These are phyloP conservation scores for Pythium dissotocum DNA, from an alignment of 352 stramenopile species.

Conservation along the genomic window DNA sequence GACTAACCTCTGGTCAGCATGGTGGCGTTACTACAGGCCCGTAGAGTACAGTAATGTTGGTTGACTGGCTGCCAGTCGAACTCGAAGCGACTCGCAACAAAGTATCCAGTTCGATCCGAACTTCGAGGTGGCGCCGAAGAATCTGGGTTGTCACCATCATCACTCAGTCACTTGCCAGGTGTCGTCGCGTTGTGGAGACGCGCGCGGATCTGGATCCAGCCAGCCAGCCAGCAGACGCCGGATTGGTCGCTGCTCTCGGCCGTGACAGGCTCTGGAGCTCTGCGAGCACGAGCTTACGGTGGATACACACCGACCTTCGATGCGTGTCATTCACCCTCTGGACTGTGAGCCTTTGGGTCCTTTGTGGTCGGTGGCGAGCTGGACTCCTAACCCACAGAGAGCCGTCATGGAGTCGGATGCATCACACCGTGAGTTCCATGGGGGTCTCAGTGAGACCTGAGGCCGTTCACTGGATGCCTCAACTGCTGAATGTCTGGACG, in stretches of 20 bases:
- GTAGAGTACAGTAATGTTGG: not conserved
- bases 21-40: not conserved
- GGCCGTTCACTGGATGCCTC: not conserved
- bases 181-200: conserved; percentile 1
- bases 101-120: conserved; percentile 2
- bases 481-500: not conserved
- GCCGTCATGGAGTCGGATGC: not conserved
- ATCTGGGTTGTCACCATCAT: conserved; percentile 2
- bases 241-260: not conserved
- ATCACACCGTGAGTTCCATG: not conserved
- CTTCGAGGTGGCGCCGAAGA: not conserved
- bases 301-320: not conserved
- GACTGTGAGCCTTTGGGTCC: too few relatives aligned
- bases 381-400: not conserved
- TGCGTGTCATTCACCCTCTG: too few relatives aligned
- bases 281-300: not conserved
- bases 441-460: not conserved
- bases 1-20: too few relatives aligned
- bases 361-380: not conserved
- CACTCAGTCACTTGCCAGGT: not conserved
- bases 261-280: not conserved
- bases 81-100: not conserved
- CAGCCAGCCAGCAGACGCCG: not conserved
- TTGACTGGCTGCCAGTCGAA: not conserved
- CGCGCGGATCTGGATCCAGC: not conserved